A percentile compares a stretch with the other conserved stretches of the same genome.
Evolutionary conservation across 345 rosid species (phyloP).

Genomic region (Kernera saxatilis): DNA sequence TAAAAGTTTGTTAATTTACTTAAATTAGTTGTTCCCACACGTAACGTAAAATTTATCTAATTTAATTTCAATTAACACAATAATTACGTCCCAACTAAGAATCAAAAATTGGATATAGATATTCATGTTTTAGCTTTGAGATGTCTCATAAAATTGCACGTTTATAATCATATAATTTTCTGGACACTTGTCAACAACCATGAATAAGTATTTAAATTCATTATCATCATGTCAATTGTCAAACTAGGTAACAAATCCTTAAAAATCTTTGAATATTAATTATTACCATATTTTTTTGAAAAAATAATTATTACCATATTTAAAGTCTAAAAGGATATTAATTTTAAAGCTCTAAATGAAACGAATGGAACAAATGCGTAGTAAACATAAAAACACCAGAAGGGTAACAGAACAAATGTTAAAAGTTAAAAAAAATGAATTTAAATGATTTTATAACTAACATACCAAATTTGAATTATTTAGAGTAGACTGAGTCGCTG

Average conservation of each 20-base stretch:
- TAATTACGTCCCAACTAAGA: neutral
- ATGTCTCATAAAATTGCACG: neutral
- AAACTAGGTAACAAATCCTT: constrained; percentile 17
- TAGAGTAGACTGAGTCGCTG: too few species aligned
- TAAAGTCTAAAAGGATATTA: neutral
- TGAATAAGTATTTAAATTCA: neutral
- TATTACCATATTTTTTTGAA: too few species aligned
- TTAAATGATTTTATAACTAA: neutral
- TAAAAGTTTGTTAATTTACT: neutral
- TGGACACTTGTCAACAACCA: neutral
- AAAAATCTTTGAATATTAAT: neutral
- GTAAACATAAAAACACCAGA: neutral
- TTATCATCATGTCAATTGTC: neutral
- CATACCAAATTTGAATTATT: neutral
- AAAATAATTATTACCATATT: too few species aligned
- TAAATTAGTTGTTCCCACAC: neutral
- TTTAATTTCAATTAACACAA: neutral
- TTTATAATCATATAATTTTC: neutral
- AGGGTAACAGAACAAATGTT: neutral
- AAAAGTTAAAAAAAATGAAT: neutral
- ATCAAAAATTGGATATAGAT: neutral
- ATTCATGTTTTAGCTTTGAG: neutral
- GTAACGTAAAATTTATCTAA: neutral
- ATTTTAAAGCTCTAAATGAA: neutral
- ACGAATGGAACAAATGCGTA: neutral